phyloP scores from a whole-genome alignment of 768 basidiomycete genomes.

The Flagelloscypha sp. region DNA sequence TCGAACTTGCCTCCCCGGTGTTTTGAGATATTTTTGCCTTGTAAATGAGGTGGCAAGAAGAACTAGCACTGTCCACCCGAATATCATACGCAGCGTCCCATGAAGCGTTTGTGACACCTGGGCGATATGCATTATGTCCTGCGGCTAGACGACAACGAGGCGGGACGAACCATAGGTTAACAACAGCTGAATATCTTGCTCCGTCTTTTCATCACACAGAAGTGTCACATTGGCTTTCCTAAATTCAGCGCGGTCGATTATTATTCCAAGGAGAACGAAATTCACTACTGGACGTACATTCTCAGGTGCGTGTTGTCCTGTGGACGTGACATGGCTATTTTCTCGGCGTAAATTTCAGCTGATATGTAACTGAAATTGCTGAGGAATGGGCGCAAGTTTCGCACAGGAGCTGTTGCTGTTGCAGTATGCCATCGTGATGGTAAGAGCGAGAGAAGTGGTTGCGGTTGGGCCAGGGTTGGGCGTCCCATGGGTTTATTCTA shows the following conservation, averaged over 20 bases:
- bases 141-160: neutral
- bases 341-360: conserved; percentile 8
- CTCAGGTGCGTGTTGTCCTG: conserved; percentile 10
- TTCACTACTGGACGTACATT: too few relatives aligned
- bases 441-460: too few relatives aligned
- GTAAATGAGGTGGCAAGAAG: conserved; percentile 28
- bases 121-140: neutral
- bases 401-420: too few relatives aligned
- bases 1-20: conserved; percentile 30
- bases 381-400: too few relatives aligned
- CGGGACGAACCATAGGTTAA: conserved; percentile 16
- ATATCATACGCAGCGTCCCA: conserved; percentile 36
- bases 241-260: too few relatives aligned
- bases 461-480: too few relatives aligned
- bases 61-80: conserved; percentile 33
- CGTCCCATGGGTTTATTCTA: too few relatives aligned
- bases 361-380: too few relatives aligned
- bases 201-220: too few relatives aligned
- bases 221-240: too few relatives aligned
- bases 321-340: conserved; percentile 2
- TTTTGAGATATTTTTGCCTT: conserved; percentile 32
- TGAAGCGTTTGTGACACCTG: conserved; percentile 28
- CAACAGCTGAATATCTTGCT: conserved; percentile 14
- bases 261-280: too few relatives aligned
- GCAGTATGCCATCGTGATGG: too few relatives aligned